Base-by-base conservation (phyloP, 2,329 filamentous ascomycete species). In the Fusarium buxicola region DNA sequence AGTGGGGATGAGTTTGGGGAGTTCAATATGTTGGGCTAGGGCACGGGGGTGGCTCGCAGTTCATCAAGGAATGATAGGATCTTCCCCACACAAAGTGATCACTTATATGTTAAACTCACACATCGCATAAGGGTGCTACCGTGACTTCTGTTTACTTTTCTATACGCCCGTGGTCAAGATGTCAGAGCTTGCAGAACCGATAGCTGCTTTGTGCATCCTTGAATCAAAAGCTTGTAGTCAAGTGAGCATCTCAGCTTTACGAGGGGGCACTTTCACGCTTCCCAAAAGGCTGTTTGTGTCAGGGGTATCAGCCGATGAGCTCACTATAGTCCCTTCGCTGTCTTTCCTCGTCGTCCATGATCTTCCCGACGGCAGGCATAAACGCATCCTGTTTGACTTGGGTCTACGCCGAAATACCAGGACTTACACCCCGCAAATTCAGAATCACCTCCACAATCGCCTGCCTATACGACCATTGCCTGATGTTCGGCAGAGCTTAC, bases 241-340 rank as follows among this genome's bases (percentile, higher is more conserved):
- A 5, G 43, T 46, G 3, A 3, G 16, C 7, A 11, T 46, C 30
- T 46, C 30, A 9, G 58, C 53, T 7, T 48, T 57, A 12, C 30
- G 10, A 8, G 48, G 47, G 3, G 58, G 58, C 13, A 38, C 43
- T 12, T 34, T 60, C 13, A 60, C 58, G 4, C 34, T 60, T 5
- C 58, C 58, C 3, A 50, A 57, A 13, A 25, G 24, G 5, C 27
- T 53, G 13, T 60, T 60, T n/a, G 53, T 60, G 1, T 31, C 53
- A 21, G 30, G n/a, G 1, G 24, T 25, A 1, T 10, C 34, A 7
- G 31, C 38, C n/a, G 25, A 38, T 13, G 47, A 49, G 1, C 11
- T 28, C 3, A 57, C 21, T 7, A 30, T 8, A 13, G 58, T 60
- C 2, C 58, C 58, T 5, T 60, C 58, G 4, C 18, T 60, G 3